Evolutionary conservation across 176 grass and related monocot species (phyloP).

Genomic region (Zoysia japonica): DNA sequence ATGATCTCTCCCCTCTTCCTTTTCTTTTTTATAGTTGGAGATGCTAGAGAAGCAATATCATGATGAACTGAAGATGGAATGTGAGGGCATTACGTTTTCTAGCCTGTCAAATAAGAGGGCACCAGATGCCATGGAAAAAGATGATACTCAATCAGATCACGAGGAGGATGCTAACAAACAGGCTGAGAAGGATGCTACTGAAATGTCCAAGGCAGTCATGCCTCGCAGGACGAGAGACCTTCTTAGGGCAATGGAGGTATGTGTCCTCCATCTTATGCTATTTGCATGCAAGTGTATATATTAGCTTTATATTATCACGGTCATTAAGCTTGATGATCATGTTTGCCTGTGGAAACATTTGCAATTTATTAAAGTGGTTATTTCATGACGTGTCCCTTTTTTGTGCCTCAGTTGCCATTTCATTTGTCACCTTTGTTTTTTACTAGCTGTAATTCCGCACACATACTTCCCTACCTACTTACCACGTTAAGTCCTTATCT

Average conservation of each 20-base stretch:
- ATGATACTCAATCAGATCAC: constrained; percentile 18
- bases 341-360: neutral
- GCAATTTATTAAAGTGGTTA: neutral
- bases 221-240: constrained; percentile 66
- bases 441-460: neutral
- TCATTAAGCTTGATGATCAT: neutral
- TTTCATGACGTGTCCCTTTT: neutral
- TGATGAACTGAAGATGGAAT: constrained; percentile 89
- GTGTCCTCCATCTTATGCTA: constrained; percentile 1
- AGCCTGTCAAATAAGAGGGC: constrained; percentile 53
- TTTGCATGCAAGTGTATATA: neutral
- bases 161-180: constrained; percentile 42
- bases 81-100: constrained; percentile 62
- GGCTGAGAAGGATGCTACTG: constrained; percentile 42
- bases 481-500: no score
- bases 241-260: constrained; percentile 77
- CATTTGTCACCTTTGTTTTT: neutral
- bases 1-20: neutral
- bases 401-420: neutral
- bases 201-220: constrained; percentile 53
- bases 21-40: constrained; percentile 58
- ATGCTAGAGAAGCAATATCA: constrained; percentile 87
- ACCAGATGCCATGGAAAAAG: constrained; percentile 41
- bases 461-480: neutral
- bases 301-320: neutral